These are phyloP conservation scores for Nemania sp. DNA, from an alignment of 2,329 filamentous ascomycete species.

Conservation along the genomic window DNA sequence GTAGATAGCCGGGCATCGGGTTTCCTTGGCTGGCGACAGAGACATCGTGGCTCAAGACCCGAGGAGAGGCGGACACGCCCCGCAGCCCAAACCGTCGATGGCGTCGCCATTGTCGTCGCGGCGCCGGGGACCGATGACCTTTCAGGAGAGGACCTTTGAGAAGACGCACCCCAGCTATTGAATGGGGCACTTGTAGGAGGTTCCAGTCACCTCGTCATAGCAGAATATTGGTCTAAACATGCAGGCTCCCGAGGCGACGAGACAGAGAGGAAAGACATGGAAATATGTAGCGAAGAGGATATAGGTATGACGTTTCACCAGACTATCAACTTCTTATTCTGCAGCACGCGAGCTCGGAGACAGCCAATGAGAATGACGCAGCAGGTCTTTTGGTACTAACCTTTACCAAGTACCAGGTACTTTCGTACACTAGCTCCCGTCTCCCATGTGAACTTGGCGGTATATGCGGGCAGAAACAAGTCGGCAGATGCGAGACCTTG, in stretches of 20 bases:
- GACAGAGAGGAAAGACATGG: not conserved
- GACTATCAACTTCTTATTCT: not conserved
- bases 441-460: slow-evolving; percentile 21
- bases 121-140: not conserved
- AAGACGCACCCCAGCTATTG: not conserved
- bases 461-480: slow-evolving; percentile 29
- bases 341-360: no score
- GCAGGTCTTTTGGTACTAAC: not conserved
- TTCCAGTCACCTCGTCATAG: not conserved
- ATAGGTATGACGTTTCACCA: not conserved
- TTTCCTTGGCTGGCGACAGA: slow-evolving; percentile 30
- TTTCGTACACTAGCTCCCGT: not conserved
- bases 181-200: slow-evolving; percentile 1
- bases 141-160: not conserved
- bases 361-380: not conserved
- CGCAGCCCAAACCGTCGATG: slow-evolving; percentile 27
- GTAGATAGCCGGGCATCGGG: slow-evolving; percentile 28
- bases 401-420: not conserved
- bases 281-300: not conserved
- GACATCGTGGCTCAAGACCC: slow-evolving; percentile 24
- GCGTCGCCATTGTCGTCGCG: slow-evolving; percentile 33
- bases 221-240: slow-evolving; percentile 7
- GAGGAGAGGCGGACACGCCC: slow-evolving; percentile 26
- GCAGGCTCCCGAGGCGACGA: not conserved
- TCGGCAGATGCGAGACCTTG: not conserved